Conservation (phyloP, 1,284 basidiomycete genomes). For the Melampsora americana region DNA sequence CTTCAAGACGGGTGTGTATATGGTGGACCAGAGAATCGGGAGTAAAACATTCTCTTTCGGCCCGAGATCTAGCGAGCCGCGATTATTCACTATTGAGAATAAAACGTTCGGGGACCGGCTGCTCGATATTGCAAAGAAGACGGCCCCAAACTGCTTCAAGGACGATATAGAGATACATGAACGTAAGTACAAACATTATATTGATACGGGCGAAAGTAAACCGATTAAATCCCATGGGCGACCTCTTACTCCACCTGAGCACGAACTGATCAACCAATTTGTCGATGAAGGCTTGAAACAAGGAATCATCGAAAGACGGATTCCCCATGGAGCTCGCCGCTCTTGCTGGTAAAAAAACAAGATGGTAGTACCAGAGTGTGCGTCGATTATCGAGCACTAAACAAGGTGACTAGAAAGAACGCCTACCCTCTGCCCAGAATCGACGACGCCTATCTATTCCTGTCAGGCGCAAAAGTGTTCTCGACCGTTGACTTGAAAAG, state of each 20-base stretch:
- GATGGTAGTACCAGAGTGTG: conserved; percentile 8
- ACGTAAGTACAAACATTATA: conserved; percentile 7
- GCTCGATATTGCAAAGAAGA: not conserved
- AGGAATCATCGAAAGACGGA: conserved; percentile 1
- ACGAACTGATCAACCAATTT: conserved; percentile 20
- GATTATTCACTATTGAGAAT: too few species aligned
- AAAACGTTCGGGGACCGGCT: not conserved
- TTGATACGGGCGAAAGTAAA: not conserved
- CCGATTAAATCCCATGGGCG: not conserved
- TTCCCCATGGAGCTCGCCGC: not conserved
- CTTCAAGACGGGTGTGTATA: too few species aligned
- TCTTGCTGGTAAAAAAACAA: conserved; percentile 7
- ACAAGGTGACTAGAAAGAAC: too few species aligned
- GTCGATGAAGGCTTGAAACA: not conserved
- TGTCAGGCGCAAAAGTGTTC: not conserved
- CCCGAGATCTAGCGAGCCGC: too few species aligned
- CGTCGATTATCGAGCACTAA: conserved; percentile 16
- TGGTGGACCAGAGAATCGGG: too few species aligned
- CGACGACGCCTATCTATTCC: not conserved
- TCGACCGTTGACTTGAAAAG: not conserved
- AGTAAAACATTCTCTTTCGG: too few species aligned
- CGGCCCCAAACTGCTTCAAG: not conserved
- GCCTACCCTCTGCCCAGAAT: too few species aligned
- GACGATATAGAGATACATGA: not conserved
- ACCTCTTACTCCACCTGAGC: not conserved